Conservation (phyloP, 2,329 filamentous ascomycete genomes). For the Graphiopsis chlorocephala region DNA sequence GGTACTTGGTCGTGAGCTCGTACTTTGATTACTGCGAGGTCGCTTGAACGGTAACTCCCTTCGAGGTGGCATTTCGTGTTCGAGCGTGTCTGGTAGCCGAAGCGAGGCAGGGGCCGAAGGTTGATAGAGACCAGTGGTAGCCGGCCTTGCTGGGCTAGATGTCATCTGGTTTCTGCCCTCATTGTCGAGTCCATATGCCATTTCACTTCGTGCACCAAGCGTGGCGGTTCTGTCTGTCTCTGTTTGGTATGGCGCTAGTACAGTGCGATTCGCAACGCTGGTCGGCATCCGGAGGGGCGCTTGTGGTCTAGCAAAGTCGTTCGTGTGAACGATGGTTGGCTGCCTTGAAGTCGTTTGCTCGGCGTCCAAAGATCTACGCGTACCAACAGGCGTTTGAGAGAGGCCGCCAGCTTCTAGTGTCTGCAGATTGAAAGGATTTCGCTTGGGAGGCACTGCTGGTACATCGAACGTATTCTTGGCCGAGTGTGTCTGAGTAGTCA, state of each 20-base stretch:
- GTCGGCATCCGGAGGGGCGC: background rate
- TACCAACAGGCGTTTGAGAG: background rate
- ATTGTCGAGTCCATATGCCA: background rate
- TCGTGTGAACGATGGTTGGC: background rate
- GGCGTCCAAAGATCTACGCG: background rate
- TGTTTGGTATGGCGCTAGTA: background rate
- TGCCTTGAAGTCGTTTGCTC: background rate
- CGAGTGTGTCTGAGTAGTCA: constrained; percentile 8
- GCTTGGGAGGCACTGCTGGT: background rate
- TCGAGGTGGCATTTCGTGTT: constrained; percentile 22
- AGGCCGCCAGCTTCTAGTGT: constrained; percentile 18
- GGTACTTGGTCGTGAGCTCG: constrained; percentile 22
- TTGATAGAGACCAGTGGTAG: background rate
- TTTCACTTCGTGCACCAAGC: background rate
- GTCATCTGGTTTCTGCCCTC: background rate
- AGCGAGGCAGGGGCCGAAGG: background rate
- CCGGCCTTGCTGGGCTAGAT: background rate
- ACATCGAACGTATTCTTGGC: background rate
- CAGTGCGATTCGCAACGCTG: background rate
- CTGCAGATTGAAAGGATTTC: constrained; percentile 18
- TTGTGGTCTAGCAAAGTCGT: background rate
- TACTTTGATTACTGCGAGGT: constrained; percentile 29
- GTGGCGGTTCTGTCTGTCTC: background rate
- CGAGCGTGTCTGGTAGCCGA: constrained; percentile 17
- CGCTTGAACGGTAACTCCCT: constrained; percentile 33